Evolutionary conservation across 768 basidiomycete species (phyloP).

Genomic region (Tremella yokohamensis): DNA sequence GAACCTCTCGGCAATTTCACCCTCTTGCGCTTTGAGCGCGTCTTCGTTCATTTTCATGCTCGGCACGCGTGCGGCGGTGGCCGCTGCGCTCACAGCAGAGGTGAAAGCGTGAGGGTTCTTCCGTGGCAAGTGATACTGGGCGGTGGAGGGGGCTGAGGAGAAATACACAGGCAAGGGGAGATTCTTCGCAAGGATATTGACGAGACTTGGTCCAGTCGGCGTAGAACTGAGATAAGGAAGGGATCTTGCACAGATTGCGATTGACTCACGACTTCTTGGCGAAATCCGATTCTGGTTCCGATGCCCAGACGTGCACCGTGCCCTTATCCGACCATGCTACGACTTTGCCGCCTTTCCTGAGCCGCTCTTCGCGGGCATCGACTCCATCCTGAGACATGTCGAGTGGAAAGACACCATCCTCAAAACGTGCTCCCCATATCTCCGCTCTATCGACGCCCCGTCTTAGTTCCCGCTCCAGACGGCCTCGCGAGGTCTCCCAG

Average conservation of each 20-base stretch:
- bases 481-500: slow-evolving; percentile 45
- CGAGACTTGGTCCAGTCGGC: slow-evolving; percentile 25
- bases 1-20: slow-evolving; percentile 42
- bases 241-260: background rate
- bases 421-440: slow-evolving; percentile 48
- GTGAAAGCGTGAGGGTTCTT: slow-evolving; percentile 45
- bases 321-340: slow-evolving; percentile 53
- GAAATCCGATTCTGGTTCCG: slow-evolving; percentile 4
- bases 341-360: slow-evolving; percentile 33
- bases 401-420: slow-evolving; percentile 14
- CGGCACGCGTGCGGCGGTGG: slow-evolving; percentile 25
- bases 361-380: slow-evolving; percentile 13
- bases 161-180: slow-evolving; percentile 51
- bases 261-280: background rate
- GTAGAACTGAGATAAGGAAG: slow-evolving; percentile 4
- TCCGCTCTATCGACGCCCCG: slow-evolving; percentile 49
- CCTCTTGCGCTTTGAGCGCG: slow-evolving; percentile 18
- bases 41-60: slow-evolving; percentile 22
- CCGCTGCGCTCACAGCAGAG: slow-evolving; percentile 27
- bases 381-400: background rate
- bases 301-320: slow-evolving; percentile 50
- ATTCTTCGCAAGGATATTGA: slow-evolving; percentile 38
- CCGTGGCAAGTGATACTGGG: slow-evolving; percentile 46
- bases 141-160: slow-evolving; percentile 42
- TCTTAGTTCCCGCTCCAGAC: slow-evolving; percentile 45